Percentiles rank a stretch among this genome's conserved stretches.
These are phyloP conservation scores for Colletotrichum musicola DNA, from an alignment of 2,329 filamentous ascomycete genomes.

Conservation along the genomic window DNA sequence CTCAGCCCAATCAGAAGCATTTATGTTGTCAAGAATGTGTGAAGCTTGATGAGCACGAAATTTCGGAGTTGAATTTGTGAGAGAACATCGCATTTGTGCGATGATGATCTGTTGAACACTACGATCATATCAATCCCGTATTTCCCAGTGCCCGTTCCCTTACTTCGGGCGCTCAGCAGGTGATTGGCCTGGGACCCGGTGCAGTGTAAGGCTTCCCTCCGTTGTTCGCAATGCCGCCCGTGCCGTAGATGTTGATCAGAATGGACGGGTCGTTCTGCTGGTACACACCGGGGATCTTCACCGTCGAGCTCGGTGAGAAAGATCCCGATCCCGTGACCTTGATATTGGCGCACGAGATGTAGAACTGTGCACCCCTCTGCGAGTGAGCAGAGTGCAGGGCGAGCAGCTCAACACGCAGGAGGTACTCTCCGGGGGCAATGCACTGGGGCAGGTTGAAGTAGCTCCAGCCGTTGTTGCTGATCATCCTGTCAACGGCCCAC, in stretches of 20 bases:
- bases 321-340: slow-evolving; percentile 60
- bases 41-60: too few species aligned
- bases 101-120: too few species aligned
- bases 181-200: slow-evolving; percentile 51
- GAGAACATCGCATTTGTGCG: too few species aligned
- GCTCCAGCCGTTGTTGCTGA: slow-evolving; percentile 58
- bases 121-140: too few species aligned
- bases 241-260: slow-evolving; percentile 61
- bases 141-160: neutral
- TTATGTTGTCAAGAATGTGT: too few species aligned
- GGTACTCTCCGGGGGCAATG: slow-evolving; percentile 66
- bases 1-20: too few species aligned
- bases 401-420: slow-evolving; percentile 66
- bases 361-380: slow-evolving; percentile 62
- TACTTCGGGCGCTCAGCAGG: slow-evolving; percentile 39
- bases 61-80: too few species aligned
- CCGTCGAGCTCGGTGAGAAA: slow-evolving; percentile 51
- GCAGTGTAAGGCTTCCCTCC: slow-evolving; percentile 54
- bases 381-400: slow-evolving; percentile 64
- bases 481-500: slow-evolving; percentile 63
- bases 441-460: slow-evolving; percentile 63
- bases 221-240: slow-evolving; percentile 55
- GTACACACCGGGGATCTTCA: slow-evolving; percentile 62
- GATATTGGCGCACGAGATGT: slow-evolving; percentile 69
- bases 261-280: slow-evolving; percentile 58